Evolutionary conservation across 805 yeast species (phyloP).

Genomic region (Lachancea kluyveri): DNA sequence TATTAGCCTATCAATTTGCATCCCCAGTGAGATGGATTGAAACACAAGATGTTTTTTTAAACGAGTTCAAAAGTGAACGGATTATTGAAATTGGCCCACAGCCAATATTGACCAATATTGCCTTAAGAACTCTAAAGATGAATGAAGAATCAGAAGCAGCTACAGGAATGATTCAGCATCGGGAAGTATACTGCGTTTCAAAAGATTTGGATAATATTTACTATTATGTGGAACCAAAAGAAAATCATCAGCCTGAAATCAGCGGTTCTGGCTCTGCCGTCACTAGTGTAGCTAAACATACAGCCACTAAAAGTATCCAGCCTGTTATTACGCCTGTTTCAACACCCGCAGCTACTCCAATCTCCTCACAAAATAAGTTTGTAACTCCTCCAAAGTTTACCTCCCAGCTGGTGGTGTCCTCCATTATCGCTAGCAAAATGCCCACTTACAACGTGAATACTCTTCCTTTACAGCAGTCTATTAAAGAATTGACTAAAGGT

Average conservation of each 20-base stretch:
- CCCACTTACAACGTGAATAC: constrained; percentile 14
- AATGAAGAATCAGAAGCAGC: constrained; percentile 83
- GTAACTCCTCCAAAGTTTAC: background rate
- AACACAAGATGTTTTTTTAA: constrained; percentile 82
- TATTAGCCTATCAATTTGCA: constrained; percentile 86
- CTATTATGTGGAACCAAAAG: constrained; percentile 57
- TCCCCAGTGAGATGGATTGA: constrained; percentile 94
- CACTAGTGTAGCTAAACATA: constrained; percentile 88
- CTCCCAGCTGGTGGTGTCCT: constrained; percentile 12
- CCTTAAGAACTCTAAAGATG: constrained; percentile 76
- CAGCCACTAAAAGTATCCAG: background rate
- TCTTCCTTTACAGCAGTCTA: constrained; percentile 69
- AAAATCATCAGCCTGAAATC: background rate
- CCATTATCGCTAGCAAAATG: constrained; percentile 19
- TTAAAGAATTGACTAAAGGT: constrained; percentile 92
- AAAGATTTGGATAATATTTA: constrained; percentile 81
- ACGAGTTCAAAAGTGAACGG: constrained; percentile 75
- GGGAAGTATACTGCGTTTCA: constrained; percentile 78
- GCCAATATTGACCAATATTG: constrained; percentile 89
- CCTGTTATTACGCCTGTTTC: background rate
- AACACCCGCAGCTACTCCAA: constrained; percentile 12
- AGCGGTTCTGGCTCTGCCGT: too few species aligned
- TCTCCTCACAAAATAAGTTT: constrained; percentile 9
- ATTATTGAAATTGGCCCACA: constrained; percentile 90
- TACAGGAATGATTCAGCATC: constrained; percentile 53